Evolutionary conservation across 2,329 filamentous ascomycete genomes (phyloP), one percentile per base, ranked within the genome.

Genomic region (Madurella mycetomatis): DNA sequence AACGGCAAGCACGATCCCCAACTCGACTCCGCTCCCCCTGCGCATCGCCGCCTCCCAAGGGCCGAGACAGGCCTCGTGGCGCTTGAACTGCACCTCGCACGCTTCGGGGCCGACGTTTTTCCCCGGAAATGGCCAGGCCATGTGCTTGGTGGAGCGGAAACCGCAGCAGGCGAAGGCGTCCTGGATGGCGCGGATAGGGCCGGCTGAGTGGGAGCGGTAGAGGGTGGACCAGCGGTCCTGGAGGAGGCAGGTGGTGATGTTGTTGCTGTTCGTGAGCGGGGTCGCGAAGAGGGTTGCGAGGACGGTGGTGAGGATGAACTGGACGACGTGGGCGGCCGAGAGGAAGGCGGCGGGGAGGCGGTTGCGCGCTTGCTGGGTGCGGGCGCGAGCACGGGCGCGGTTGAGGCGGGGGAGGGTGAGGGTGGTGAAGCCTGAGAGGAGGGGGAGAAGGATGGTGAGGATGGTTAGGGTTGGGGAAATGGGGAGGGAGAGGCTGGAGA

Each of bases 121-220:
- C 13, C 41, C 58, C 0, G 73, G 73, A 55, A 87, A 88, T 0
- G 86, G 87, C 73, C 78, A 88, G 0, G 80, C 78, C 60, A 79
- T 80, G 63, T 90, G 85, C 31, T 65, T 68, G 30, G 81, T 65
- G 4, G 73, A 77, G 52, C 75, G 75, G 34, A 88, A 73, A 0
- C 87, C 87, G 60, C 87, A 90, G 70, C 87, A 90, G 8, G 78
- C 65, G 32, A 88, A 77, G 0, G 76, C 67, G 64, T 90, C 83
- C 63, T 90, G 87, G 48, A 90, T 85, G 1, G 70, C 67, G 41
- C 76, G 72, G 53, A 90, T 78, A 1, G 74, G 67, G 0, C 61
- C 58, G 1, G 58, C 74, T 51, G 87, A 73, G 56, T 84, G 81
- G 0, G 63, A 60, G 0, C 60, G 66, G 61, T 75, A 88, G 54